Base-by-base conservation (phyloP, 2,329 filamentous ascomycete species). In the Amauroascus niger region DNA sequence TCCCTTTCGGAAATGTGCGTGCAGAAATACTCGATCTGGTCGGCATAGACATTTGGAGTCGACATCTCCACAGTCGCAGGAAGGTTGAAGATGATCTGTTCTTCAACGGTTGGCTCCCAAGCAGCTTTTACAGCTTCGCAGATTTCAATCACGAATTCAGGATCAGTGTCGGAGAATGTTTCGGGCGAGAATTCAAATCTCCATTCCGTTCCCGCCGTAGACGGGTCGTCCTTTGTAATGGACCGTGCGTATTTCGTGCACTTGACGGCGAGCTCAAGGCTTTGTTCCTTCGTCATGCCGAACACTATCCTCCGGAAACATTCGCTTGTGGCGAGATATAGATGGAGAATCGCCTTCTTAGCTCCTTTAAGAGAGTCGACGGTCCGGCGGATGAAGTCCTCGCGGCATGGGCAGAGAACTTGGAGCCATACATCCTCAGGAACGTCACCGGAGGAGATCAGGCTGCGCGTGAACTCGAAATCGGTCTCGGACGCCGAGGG, bases 1-100 rank as follows among this genome's bases (percentile, higher is more conserved):
- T 95, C 85, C 50, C 90, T 79, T 69, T 95, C 86, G 0, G 79
- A 79, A 65, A 97, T 89, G 67, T 91, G 79, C 50, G 78, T 81
- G 75, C 88, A 95, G 71, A 98, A 98, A 73, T 88, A 95, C 69
- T 98, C 93, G 58, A 98, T 87, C 73, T 94, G 86, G 66, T 98
- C 93, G 48, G 93, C 93, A 68, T 93, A 98, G 46, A 96, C 80
- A 67, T 98, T 98, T 32, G 90, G 90, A 0, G 93, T 96, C 0
- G 88, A 74, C 83, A 96, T 84, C 73, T 98, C 93, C 33, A 97
- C 91, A 0, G 93, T 98, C 1, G 93, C 91, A 0, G 93, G 91
- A 49, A 98, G 78, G 74, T 97, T 97, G 78, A 98, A 93, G 67
- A 98, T 95, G 69, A 98, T 88, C 46, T 85, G 87, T 62, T 82